phyloP scores from a whole-genome alignment of 306 rosid species.

The Cucurbita maxima region DNA sequence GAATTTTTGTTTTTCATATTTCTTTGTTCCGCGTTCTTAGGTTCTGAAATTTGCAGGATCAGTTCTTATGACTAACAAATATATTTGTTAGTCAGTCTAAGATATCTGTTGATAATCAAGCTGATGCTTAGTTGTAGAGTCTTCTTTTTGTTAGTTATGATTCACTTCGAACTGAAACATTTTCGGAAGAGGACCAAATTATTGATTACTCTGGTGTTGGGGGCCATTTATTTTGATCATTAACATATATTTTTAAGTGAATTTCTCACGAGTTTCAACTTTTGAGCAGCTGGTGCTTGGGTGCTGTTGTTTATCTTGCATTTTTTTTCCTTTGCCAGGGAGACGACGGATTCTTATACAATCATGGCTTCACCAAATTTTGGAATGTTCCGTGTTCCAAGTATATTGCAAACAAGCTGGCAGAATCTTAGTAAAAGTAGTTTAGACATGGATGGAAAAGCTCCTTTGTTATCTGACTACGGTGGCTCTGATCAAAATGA shows the following conservation, averaged over 20 bases:
- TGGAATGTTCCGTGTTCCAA: conserved; percentile 30
- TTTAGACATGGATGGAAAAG: conserved; percentile 34
- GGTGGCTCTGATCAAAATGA: conserved; percentile 18
- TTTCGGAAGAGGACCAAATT: neutral
- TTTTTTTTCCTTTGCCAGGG: conserved; percentile 27
- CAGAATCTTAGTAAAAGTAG: conserved; percentile 18
- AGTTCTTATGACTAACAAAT: neutral
- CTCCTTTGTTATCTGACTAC: conserved; percentile 34
- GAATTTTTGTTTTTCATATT: neutral
- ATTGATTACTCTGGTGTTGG: neutral
- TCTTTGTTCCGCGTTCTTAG: neutral
- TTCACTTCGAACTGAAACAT: neutral
- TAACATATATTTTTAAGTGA: neutral
- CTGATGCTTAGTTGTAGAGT: neutral
- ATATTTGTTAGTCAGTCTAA: neutral
- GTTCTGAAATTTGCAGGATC: neutral
- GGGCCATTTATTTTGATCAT: neutral
- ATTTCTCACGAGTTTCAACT: neutral
- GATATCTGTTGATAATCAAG: neutral
- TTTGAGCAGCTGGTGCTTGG: neutral
- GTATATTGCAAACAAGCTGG: conserved; percentile 36
- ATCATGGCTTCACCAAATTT: conserved; percentile 61
- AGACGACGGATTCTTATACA: conserved; percentile 53
- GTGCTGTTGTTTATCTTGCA: neutral
- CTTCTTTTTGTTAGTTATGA: neutral